Percentiles rank a stretch among this genome's conserved stretches.
These are phyloP conservation scores for Euphorbia schlechtendalii DNA, from an alignment of 441 rosid species.

Conservation along the genomic window DNA sequence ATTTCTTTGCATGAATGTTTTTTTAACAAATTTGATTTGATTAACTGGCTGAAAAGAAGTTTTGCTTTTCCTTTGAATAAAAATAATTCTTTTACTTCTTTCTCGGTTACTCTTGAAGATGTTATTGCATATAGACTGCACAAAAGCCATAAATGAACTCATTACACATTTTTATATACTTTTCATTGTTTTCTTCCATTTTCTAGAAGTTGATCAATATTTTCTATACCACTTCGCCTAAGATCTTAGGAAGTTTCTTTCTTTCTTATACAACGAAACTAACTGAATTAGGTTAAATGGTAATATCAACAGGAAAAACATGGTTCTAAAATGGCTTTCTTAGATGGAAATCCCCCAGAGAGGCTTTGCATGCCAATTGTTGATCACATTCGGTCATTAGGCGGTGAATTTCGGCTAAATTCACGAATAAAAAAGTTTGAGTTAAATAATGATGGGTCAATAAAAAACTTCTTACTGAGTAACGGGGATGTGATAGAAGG, in stretches of 20 bases:
- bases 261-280: constrained; percentile 3
- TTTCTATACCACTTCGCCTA: neutral
- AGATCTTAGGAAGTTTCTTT: constrained; percentile 7
- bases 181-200: neutral
- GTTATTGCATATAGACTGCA: neutral
- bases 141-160: neutral
- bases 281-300: constrained; percentile 11
- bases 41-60: neutral
- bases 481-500: constrained; percentile 64
- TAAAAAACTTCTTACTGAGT: constrained; percentile 60
- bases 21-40: neutral
- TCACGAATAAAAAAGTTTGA: constrained; percentile 81
- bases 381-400: constrained; percentile 64
- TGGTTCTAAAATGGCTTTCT: constrained; percentile 96
- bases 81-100: neutral
- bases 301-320: constrained; percentile 66
- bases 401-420: constrained; percentile 78
- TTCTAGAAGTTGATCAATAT: neutral
- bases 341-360: constrained; percentile 97
- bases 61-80: neutral
- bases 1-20: neutral
- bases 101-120: neutral
- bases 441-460: constrained; percentile 68
- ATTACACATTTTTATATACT: neutral
- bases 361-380: constrained; percentile 89